phyloP scores from a whole-genome alignment of 2,329 filamentous ascomycete species.

The Thelonectria blattea region DNA sequence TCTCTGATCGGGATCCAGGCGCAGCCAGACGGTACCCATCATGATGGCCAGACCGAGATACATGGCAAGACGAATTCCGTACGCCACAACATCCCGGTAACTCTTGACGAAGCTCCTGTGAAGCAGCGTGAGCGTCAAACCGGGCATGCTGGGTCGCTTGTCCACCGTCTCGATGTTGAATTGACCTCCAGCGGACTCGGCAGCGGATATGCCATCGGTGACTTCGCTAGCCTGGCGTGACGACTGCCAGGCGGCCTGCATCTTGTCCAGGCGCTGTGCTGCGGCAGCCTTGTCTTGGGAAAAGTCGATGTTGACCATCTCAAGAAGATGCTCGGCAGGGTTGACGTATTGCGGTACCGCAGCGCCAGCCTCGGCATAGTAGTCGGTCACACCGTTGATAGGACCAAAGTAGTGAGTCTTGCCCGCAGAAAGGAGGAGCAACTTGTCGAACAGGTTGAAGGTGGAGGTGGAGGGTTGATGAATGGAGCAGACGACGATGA shows the following conservation, averaged over 20 bases:
- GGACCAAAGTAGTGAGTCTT: conserved; percentile 76
- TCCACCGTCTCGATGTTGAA: conserved; percentile 26
- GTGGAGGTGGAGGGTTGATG: conserved; percentile 84
- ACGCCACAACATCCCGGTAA: conserved; percentile 83
- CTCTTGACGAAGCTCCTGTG: conserved; percentile 84
- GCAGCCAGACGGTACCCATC: conserved; percentile 88
- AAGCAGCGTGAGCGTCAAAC: conserved; percentile 68
- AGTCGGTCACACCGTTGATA: conserved; percentile 60
- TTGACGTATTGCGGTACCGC: conserved; percentile 74
- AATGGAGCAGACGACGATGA: conserved; percentile 82
- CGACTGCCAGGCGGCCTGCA: conserved; percentile 37
- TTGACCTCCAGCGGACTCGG: conserved; percentile 38
- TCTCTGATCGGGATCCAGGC: conserved; percentile 69
- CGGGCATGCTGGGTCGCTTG: conserved; percentile 51
- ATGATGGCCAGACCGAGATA: conserved; percentile 77
- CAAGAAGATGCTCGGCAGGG: conserved; percentile 80
- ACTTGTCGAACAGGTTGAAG: conserved; percentile 80
- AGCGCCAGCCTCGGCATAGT: conserved; percentile 68
- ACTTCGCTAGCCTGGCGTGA: conserved; percentile 33
- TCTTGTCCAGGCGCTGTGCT: conserved; percentile 43
- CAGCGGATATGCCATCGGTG: conserved; percentile 33
- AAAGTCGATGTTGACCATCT: conserved; percentile 82
- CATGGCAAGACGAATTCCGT: conserved; percentile 83
- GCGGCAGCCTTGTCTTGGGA: conserved; percentile 52
- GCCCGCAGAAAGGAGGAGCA: conserved; percentile 75